phyloP scores from a whole-genome alignment of 208 protist species.

The Crithidia thermophila region DNA sequence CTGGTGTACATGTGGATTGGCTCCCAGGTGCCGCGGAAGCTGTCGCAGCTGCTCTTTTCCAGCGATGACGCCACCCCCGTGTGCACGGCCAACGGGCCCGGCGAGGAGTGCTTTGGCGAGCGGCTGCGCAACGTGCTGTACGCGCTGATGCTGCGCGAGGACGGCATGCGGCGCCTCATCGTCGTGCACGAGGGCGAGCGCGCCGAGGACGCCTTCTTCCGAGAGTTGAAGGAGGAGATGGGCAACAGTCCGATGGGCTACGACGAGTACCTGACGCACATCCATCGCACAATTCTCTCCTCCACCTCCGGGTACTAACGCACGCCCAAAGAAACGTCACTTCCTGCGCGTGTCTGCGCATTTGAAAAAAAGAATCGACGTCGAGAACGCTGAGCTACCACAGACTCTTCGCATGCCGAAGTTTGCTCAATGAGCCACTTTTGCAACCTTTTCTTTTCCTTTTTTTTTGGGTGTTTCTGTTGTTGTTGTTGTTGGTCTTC shows the following conservation, averaged over 20 bases:
- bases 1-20: constrained; percentile 91
- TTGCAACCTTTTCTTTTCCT: constrained; percentile 9
- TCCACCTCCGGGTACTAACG: constrained; percentile 10
- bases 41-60: constrained; percentile 66
- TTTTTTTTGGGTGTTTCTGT: constrained; percentile 2
- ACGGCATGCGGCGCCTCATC: constrained; percentile 80
- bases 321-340: too few relatives aligned
- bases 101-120: constrained; percentile 69
- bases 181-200: constrained; percentile 80
- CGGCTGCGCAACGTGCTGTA: constrained; percentile 72
- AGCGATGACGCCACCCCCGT: constrained; percentile 50
- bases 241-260: constrained; percentile 48
- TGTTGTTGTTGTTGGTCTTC: constrained; percentile 3
- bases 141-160: constrained; percentile 66
- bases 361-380: too few relatives aligned
- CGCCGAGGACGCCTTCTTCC: constrained; percentile 82
- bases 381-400: too few relatives aligned
- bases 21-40: constrained; percentile 42
- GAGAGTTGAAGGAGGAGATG: constrained; percentile 78
- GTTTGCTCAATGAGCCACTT: too few relatives aligned
- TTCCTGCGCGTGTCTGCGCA: background rate
- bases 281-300: constrained; percentile 65
- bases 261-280: constrained; percentile 65
- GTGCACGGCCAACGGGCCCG: constrained; percentile 45
- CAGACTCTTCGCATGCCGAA: too few relatives aligned